Evolutionary conservation across 1,139 yeast species (phyloP), one percentile per base, ranked within the genome.

Genomic region (Debaryomycetaceae sp.): DNA sequence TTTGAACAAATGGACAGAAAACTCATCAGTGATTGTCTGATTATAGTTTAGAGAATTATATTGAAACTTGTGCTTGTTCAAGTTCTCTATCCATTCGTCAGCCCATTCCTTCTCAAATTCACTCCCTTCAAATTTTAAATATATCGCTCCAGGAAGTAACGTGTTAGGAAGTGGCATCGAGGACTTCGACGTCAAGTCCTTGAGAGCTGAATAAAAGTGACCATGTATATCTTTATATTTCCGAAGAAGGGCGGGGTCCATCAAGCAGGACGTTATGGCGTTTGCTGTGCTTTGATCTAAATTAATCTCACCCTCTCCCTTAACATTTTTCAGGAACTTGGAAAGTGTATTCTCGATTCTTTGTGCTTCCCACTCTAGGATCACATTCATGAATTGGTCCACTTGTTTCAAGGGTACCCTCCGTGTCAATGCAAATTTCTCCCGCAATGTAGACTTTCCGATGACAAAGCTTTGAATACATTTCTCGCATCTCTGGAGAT

Each of bases 401-500:
- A 84, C 82, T 42, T 72, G 74, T 6, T 60, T 67, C 40, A 73
- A 67, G 1, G 78, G 71, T 5, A 84, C 74, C 8, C 70, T 69
- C 56, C 87, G 68, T 34, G 69, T 67, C 2, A 72, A 62, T 4
- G 81, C 70, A 57, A 85, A 82, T 39, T 74, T 76, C 42, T 74
- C 66, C 43, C 81, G 65, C 47, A 85, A 65, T 24, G 65, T 62
- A 13, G 80, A 73, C 57, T 83, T 75, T 6, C 82, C 81, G 36
- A 67, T 60, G 47, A 79, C 79, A 54, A 81, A 85, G 31, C 69
- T 63, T 22, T 65, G 48, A 6, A 80, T 62, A 60, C 93, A 86
- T 5, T 70, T 60, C 4, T 71, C 64, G 61, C 93, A 85, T 3
- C 55, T 47, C 31, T 65, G 57, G 22, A 85, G 60, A 37, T 74